Conservation (phyloP, 345 rosid genomes). For the Eucalyptus virginea region DNA sequence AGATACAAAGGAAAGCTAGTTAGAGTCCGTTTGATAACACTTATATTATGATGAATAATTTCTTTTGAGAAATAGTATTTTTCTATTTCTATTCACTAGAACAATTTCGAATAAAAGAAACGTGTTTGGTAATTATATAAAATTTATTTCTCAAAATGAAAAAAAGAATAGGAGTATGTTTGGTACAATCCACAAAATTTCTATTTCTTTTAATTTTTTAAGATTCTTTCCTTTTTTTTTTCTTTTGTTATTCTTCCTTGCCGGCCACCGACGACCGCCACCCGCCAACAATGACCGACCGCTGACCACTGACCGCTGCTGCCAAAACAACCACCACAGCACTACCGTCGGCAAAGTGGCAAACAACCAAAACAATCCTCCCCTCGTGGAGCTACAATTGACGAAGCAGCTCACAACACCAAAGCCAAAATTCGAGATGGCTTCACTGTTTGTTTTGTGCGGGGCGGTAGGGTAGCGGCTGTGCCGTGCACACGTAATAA, state of each 20-base stretch:
- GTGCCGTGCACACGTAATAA: too few relatives aligned
- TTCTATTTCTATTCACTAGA: rapidly evolving
- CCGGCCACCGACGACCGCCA: rapidly evolving
- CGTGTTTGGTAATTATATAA: too few relatives aligned
- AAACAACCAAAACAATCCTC: background rate
- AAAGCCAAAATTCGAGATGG: too few relatives aligned
- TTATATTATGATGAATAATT: rapidly evolving
- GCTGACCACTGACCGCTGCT: rapidly evolving
- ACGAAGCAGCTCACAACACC: background rate
- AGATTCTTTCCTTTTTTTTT: too few relatives aligned
- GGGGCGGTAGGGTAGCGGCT: too few relatives aligned
- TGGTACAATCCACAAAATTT: too few relatives aligned
- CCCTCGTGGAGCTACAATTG: background rate
- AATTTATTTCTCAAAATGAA: rapidly evolving
- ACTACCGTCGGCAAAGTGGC: rapidly evolving
- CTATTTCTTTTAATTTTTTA: too few relatives aligned
- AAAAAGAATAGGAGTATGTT: too few relatives aligned
- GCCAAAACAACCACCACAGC: background rate
- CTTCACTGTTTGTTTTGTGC: too few relatives aligned
- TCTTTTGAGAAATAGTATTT: rapidly evolving
- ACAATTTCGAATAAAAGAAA: too few relatives aligned
- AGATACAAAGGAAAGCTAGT: too few relatives aligned
- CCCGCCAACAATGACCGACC: rapidly evolving
- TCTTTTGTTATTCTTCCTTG: too few relatives aligned
- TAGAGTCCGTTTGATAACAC: rapidly evolving